A percentile compares a stretch with the other conserved stretches of the same genome.
Evolutionary conservation across 129 eudicot genomes (phyloP).

Genomic region (Artemisia annua): DNA sequence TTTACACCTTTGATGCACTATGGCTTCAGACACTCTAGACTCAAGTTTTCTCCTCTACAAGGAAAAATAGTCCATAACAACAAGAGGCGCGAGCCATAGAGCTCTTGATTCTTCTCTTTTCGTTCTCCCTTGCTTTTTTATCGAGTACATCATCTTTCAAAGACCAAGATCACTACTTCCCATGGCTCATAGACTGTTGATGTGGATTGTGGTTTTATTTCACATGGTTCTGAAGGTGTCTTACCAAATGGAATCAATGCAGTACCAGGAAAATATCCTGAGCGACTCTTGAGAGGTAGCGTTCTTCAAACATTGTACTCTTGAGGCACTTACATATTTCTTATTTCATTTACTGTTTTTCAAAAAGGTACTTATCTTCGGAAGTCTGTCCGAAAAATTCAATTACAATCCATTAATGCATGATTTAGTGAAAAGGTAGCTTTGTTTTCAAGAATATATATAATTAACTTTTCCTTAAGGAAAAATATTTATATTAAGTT

Average conservation of each 20-base stretch:
- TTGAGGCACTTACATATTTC: too few relatives aligned
- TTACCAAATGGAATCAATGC: constrained; percentile 49
- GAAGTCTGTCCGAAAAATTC: too few relatives aligned
- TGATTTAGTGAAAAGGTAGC: too few relatives aligned
- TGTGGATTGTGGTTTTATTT: constrained; percentile 58
- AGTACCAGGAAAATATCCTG: constrained; percentile 37
- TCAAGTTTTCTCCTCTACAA: constrained; percentile 27
- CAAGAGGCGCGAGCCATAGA: constrained; percentile 43
- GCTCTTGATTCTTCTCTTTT: constrained; percentile 48
- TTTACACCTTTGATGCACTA: constrained; percentile 1
- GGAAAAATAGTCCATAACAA: constrained; percentile 37
- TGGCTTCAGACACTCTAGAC: constrained; percentile 22
- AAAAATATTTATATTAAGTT: too few relatives aligned
- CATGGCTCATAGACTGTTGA: constrained; percentile 42
- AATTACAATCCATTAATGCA: too few relatives aligned
- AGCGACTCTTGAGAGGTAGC: constrained; percentile 38
- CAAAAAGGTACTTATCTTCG: too few relatives aligned
- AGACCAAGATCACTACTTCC: constrained; percentile 40
- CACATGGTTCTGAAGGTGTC: constrained; percentile 33
- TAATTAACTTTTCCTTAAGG: too few relatives aligned
- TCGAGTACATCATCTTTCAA: constrained; percentile 34
- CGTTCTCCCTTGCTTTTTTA: constrained; percentile 36
- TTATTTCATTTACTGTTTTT: background rate
- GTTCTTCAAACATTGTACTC: background rate
- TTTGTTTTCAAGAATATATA: too few relatives aligned